Conservation (phyloP, 495 filamentous ascomycete species). For the Podospora bellae-mahoneyi region DNA sequence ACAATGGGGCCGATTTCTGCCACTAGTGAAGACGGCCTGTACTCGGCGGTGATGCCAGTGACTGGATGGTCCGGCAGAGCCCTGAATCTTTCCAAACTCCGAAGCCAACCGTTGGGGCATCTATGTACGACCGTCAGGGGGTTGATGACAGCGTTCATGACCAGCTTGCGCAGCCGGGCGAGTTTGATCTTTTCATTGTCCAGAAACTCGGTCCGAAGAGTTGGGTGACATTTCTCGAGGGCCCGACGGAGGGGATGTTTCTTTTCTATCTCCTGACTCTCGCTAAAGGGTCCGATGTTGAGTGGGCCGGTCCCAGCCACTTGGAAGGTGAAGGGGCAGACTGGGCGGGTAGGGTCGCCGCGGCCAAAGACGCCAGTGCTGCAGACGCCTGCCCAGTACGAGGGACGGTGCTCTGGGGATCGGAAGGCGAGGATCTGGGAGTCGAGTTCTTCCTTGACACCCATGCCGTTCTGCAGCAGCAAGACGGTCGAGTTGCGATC, state of each 20-base stretch:
- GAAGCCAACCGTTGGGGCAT: slow-evolving; percentile 69
- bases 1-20: neutral
- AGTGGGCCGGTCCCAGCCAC: slow-evolving; percentile 58
- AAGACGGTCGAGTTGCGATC: slow-evolving; percentile 58
- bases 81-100: slow-evolving; percentile 19
- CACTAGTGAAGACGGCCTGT: neutral
- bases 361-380: slow-evolving; percentile 55
- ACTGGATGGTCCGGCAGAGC: slow-evolving; percentile 42
- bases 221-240: neutral
- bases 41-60: slow-evolving; percentile 15
- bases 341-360: slow-evolving; percentile 34
- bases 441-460: slow-evolving; percentile 35
- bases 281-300: slow-evolving; percentile 40
- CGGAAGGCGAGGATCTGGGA: slow-evolving; percentile 59
- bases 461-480: slow-evolving; percentile 80
- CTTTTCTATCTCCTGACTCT: neutral
- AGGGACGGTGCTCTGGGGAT: slow-evolving; percentile 55
- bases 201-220: slow-evolving; percentile 24
- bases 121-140: slow-evolving; percentile 72
- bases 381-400: slow-evolving; percentile 64
- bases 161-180: slow-evolving; percentile 56
- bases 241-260: slow-evolving; percentile 22
- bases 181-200: slow-evolving; percentile 38
- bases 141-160: slow-evolving; percentile 75
- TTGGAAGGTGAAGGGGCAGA: slow-evolving; percentile 50